These are phyloP conservation scores for Pleoardoris graminearum DNA, from an alignment of 2,329 filamentous ascomycete genomes.

Conservation along the genomic window DNA sequence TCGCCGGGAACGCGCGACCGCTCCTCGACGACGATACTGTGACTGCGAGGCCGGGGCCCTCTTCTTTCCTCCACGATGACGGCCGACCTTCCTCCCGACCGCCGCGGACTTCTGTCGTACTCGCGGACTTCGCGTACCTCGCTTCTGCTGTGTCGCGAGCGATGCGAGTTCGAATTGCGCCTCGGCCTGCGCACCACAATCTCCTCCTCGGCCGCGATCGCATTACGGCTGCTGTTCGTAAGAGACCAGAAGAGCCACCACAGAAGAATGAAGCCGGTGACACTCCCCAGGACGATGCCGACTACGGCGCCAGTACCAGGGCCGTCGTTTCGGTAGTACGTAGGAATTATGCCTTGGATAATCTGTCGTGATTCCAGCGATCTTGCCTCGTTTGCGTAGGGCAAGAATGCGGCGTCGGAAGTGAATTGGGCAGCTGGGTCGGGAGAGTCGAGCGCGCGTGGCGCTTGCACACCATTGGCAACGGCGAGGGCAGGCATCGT, in stretches of 20 bases:
- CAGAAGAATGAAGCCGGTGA: conserved; percentile 57
- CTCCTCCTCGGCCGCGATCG: conserved; percentile 58
- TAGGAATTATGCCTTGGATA: conserved; percentile 57
- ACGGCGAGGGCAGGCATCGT: conserved; percentile 36
- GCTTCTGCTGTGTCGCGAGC: conserved; percentile 27
- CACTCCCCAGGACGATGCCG: conserved; percentile 62
- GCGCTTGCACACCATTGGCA: conserved; percentile 21
- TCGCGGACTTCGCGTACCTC: conserved; percentile 40
- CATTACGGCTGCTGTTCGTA: conserved; percentile 39
- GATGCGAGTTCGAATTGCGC: conserved; percentile 34
- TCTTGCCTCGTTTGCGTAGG: conserved; percentile 18
- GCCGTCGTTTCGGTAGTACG: conserved; percentile 61
- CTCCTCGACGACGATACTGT: conserved; percentile 52
- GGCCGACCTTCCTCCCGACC: conserved; percentile 35
- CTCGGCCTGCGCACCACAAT: conserved; percentile 54
- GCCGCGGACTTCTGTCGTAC: conserved; percentile 43
- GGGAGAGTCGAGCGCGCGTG: conserved; percentile 19
- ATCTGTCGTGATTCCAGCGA: conserved; percentile 25
- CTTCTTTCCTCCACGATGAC: conserved; percentile 46
- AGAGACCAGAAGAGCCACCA: conserved; percentile 56
- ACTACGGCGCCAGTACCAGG: conserved; percentile 61
- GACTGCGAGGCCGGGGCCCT: conserved; percentile 34
- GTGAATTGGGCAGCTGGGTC: conserved; percentile 21
- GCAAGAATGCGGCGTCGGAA: conserved; percentile 10
- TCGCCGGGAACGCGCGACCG: conserved; percentile 51